A percentile compares a stretch with the other conserved stretches of the same genome.
Evolutionary conservation across 1,139 yeast species (phyloP).

Genomic region (Sugiyamaella neomexicana): DNA sequence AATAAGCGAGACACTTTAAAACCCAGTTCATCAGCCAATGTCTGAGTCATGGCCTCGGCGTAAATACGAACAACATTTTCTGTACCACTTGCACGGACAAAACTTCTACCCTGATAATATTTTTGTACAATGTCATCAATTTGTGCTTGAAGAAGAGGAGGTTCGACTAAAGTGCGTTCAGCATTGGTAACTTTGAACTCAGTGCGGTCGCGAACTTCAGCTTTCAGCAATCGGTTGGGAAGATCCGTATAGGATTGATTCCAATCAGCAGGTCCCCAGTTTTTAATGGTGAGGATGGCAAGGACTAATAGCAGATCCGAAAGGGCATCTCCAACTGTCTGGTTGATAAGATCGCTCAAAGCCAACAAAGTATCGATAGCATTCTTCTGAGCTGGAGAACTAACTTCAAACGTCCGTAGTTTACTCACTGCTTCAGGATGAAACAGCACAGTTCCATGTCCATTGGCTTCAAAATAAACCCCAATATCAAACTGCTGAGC

Average conservation of each 20-base stretch:
- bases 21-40: slow-evolving; percentile 57
- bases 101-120: slow-evolving; percentile 71
- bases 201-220: slow-evolving; percentile 76
- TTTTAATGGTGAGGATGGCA: slow-evolving; percentile 58
- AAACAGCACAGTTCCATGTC: slow-evolving; percentile 97
- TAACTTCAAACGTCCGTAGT: slow-evolving; percentile 37
- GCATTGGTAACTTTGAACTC: slow-evolving; percentile 85
- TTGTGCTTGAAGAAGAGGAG: slow-evolving; percentile 70
- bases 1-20: slow-evolving; percentile 46
- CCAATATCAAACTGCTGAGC: slow-evolving; percentile 87
- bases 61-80: slow-evolving; percentile 96
- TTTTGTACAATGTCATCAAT: slow-evolving; percentile 66
- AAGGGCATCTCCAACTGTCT: slow-evolving; percentile 96
- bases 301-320: slow-evolving; percentile 82
- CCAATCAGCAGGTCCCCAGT: slow-evolving; percentile 70
- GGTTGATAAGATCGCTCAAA: slow-evolving; percentile 76
- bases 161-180: slow-evolving; percentile 76
- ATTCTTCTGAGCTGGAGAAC: slow-evolving; percentile 41
- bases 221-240: slow-evolving; percentile 82
- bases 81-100: slow-evolving; percentile 97
- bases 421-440: slow-evolving; percentile 54
- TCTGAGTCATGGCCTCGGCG: slow-evolving; percentile 72
- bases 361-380: slow-evolving; percentile 56
- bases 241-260: slow-evolving; percentile 73
- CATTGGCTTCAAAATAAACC: slow-evolving; percentile 95